Percentiles rank a stretch among this genome's conserved stretches.
Evolutionary conservation across 2,329 filamentous ascomycete species (phyloP).

Genomic region (Hypoxylon sp.): DNA sequence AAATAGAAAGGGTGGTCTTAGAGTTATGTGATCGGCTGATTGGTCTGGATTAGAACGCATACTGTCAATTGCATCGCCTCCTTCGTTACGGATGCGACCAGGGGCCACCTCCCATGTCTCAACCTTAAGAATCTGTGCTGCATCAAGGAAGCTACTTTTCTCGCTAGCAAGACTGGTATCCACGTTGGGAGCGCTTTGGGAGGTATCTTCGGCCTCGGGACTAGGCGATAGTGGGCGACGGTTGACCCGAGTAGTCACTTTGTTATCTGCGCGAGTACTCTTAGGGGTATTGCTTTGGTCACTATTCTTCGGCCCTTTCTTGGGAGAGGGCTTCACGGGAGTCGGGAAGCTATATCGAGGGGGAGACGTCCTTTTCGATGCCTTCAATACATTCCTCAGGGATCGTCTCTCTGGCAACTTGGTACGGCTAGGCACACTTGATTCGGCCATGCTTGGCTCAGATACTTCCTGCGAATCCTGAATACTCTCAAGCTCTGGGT

Average conservation of each 20-base stretch:
- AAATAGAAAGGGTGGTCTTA: too few relatives aligned
- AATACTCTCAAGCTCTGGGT: slow-evolving; percentile 11
- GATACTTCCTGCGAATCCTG: not conserved
- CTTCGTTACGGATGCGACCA: slow-evolving; percentile 49
- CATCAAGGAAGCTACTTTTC: slow-evolving; percentile 1
- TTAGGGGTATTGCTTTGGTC: too few relatives aligned
- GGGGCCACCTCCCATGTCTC: slow-evolving; percentile 58
- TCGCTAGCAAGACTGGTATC: not conserved
- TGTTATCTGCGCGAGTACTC: not conserved
- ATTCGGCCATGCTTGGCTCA: not conserved
- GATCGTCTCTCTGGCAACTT: slow-evolving; percentile 19
- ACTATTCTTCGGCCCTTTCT: too few relatives aligned
- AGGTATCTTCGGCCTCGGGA: not conserved
- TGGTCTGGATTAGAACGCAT: too few relatives aligned
- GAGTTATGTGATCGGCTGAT: too few relatives aligned
- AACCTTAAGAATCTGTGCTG: slow-evolving; percentile 44
- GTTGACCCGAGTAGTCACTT: not conserved
- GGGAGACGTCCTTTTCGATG: too few relatives aligned
- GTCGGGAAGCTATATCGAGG: too few relatives aligned
- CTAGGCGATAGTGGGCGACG: not conserved
- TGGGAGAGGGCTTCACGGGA: too few relatives aligned
- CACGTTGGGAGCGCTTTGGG: slow-evolving; percentile 38
- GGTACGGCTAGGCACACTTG: not conserved
- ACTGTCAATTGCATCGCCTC: slow-evolving; percentile 46
- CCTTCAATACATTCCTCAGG: slow-evolving; percentile 11